phyloP scores from a whole-genome alignment of 129 eudicot genomes.

The Tanacetum coccineum region DNA sequence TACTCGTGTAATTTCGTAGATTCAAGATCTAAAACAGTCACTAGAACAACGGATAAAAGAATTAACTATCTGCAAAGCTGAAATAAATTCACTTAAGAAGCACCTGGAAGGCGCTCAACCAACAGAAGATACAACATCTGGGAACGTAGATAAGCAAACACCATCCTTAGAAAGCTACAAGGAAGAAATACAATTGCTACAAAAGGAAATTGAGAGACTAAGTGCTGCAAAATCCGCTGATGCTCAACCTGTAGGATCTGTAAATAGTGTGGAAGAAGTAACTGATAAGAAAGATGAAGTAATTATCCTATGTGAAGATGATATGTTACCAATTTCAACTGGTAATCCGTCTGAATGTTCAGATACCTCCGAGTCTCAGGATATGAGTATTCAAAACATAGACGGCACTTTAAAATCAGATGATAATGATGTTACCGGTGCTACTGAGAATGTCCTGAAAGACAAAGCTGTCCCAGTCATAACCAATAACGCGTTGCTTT shows the following conservation, averaged over 20 bases:
- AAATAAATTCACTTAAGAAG: slow-evolving; percentile 79
- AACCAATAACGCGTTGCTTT: slow-evolving; percentile 34
- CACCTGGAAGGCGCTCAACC: slow-evolving; percentile 64
- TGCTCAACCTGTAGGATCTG: slow-evolving; percentile 36
- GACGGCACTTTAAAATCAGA: slow-evolving; percentile 38
- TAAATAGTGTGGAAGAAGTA: slow-evolving; percentile 26
- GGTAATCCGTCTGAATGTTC: slow-evolving; percentile 31
- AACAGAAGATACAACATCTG: slow-evolving; percentile 27
- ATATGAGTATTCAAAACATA: slow-evolving; percentile 18
- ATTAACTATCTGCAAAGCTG: slow-evolving; percentile 77
- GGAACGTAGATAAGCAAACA: slow-evolving; percentile 37
- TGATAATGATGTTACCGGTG: slow-evolving; percentile 32
- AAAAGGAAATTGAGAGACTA: slow-evolving; percentile 48
- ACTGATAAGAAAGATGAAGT: slow-evolving; percentile 35
- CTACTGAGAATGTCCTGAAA: slow-evolving; percentile 28
- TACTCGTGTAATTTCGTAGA: slow-evolving; percentile 32
- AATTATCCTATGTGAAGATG: slow-evolving; percentile 34
- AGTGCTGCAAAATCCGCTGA: slow-evolving; percentile 33
- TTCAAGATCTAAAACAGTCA: slow-evolving; percentile 65
- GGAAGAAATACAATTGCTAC: slow-evolving; percentile 45
- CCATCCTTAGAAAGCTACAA: slow-evolving; percentile 42
- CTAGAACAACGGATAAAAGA: slow-evolving; percentile 58
- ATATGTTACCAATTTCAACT: slow-evolving; percentile 31
- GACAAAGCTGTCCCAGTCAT: slow-evolving; percentile 33
- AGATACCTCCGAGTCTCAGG: slow-evolving; percentile 27